A percentile compares a stretch with the other conserved stretches of the same genome.
phyloP scores from a whole-genome alignment of 139 green algal species.

The Desmodesmus armatus region DNA sequence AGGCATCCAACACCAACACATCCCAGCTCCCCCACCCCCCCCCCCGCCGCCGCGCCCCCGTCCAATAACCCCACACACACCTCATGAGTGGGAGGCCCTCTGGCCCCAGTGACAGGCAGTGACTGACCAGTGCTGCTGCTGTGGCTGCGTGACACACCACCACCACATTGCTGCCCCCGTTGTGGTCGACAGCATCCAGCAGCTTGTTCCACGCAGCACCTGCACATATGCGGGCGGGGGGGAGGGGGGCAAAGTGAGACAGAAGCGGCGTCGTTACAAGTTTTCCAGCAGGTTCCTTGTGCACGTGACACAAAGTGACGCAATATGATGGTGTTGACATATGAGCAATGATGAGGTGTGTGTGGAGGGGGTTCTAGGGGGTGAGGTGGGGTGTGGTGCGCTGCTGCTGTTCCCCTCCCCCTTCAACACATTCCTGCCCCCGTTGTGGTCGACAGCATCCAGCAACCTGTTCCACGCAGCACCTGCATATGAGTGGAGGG shows the following conservation, averaged over 20 bases:
- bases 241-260: neutral
- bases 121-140: slow-evolving; percentile 59
- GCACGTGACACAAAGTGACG: no score
- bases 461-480: slow-evolving; percentile 37
- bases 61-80: no score
- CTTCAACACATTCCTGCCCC: slow-evolving; percentile 55
- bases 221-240: no score
- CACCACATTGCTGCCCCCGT: slow-evolving; percentile 52
- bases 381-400: no score
- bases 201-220: slow-evolving; percentile 35
- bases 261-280: neutral
- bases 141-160: slow-evolving; percentile 59
- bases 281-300: neutral
- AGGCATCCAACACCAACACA: no score
- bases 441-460: slow-evolving; percentile 15
- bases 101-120: slow-evolving; percentile 57
- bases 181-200: slow-evolving; percentile 16
- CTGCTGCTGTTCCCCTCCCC: no score
- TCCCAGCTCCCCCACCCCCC: no score
- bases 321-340: neutral
- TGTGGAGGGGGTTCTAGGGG: no score
- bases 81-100: slow-evolving; percentile 55
- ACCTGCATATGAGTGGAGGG: no score
- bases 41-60: no score
- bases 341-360: no score